Conservation (phyloP, 2,329 filamentous ascomycete species). For the Cytospora mali region DNA sequence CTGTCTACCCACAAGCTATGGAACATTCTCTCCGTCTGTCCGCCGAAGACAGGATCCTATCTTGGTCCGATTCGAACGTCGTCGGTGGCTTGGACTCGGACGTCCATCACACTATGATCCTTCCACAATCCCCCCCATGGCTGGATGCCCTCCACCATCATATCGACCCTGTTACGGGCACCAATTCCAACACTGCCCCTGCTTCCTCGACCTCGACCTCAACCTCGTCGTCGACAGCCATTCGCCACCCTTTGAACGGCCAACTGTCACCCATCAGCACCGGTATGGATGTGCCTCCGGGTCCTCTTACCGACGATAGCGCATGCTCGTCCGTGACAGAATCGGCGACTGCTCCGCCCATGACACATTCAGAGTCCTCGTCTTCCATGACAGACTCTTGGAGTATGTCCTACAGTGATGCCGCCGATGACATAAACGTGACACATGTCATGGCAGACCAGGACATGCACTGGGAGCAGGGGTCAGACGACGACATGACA, state of each 20-base stretch:
- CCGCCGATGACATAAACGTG: constrained; percentile 22
- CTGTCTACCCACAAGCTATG: constrained; percentile 45
- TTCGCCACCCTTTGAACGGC: constrained; percentile 42
- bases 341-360: constrained; percentile 45
- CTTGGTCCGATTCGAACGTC: constrained; percentile 48
- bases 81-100: constrained; percentile 46
- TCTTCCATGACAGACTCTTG: constrained; percentile 48
- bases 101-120: constrained; percentile 41
- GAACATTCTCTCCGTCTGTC: constrained; percentile 47
- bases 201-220: constrained; percentile 37
- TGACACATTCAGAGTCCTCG: constrained; percentile 50
- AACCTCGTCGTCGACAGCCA: constrained; percentile 33
- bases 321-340: constrained; percentile 38
- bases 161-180: constrained; percentile 28
- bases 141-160: constrained; percentile 33
- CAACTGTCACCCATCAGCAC: constrained; percentile 59
- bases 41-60: constrained; percentile 45
- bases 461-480: constrained; percentile 51
- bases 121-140: constrained; percentile 44
- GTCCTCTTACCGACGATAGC: constrained; percentile 30
- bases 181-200: constrained; percentile 10
- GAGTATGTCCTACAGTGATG: constrained; percentile 45
- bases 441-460: constrained; percentile 32
- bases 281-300: constrained; percentile 45
- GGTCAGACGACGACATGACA: constrained; percentile 48